Evolutionary conservation across 1,284 basidiomycete genomes (phyloP).

Genomic region (Cutaneotrichosporon cyanovorans): DNA sequence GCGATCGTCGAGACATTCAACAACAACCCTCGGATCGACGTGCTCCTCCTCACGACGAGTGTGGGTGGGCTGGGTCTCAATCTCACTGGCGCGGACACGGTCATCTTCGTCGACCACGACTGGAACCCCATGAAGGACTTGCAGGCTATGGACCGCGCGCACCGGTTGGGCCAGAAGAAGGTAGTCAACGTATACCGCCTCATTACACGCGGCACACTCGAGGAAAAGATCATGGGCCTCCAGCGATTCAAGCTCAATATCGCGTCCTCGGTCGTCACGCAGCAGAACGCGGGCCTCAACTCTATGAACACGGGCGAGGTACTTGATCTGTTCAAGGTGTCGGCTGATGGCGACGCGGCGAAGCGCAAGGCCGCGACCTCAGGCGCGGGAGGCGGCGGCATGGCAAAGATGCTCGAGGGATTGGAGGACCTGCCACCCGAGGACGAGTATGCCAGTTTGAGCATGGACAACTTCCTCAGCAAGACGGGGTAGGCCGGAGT

Average conservation of each 20-base stretch:
- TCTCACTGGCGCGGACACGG: constrained; percentile 95
- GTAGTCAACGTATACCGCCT: constrained; percentile 98
- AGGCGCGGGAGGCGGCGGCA: constrained; percentile 39
- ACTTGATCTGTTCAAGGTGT: constrained; percentile 83
- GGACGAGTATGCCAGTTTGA: constrained; percentile 80
- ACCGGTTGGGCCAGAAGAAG: constrained; percentile 96
- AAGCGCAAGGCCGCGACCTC: background rate
- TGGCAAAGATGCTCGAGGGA: constrained; percentile 72
- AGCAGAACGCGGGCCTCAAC: constrained; percentile 86
- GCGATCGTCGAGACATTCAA: constrained; percentile 98
- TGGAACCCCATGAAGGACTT: constrained; percentile 99
- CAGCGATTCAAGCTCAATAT: constrained; percentile 99
- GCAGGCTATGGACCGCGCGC: constrained; percentile 98
- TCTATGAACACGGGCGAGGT: constrained; percentile 98
- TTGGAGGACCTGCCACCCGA: constrained; percentile 81
- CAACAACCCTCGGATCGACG: constrained; percentile 93
- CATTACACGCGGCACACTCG: constrained; percentile 92
- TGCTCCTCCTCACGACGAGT: constrained; percentile 88
- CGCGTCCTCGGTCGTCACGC: constrained; percentile 91
- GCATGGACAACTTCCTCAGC: constrained; percentile 64
- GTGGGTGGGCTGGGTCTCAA: constrained; percentile 95
- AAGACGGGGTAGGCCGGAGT: constrained; percentile 20
- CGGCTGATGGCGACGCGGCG: constrained; percentile 55
- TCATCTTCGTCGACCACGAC: constrained; percentile 99
- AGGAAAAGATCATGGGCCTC: constrained; percentile 99